These are phyloP conservation scores for Xerocomellus intermedius DNA, from an alignment of 768 basidiomycete species.

Conservation along the genomic window DNA sequence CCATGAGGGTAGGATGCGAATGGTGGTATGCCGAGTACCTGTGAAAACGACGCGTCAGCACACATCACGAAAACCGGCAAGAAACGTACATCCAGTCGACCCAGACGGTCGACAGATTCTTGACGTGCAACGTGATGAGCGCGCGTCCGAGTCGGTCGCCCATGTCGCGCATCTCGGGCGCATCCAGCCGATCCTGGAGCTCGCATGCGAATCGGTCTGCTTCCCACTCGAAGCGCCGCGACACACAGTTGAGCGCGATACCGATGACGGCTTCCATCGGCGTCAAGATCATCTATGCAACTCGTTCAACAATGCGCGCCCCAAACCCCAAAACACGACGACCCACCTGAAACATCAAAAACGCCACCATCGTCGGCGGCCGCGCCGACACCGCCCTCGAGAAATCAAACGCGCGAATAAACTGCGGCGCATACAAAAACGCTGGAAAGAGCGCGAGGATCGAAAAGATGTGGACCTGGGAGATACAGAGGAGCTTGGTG, in stretches of 20 bases:
- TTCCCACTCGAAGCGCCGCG: slow-evolving; percentile 87
- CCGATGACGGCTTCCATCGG: slow-evolving; percentile 75
- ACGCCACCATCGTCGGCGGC: slow-evolving; percentile 82
- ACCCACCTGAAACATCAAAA: slow-evolving; percentile 78
- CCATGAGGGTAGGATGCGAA: slow-evolving; percentile 92
- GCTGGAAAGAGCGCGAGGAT: slow-evolving; percentile 89
- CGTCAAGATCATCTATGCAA: slow-evolving; percentile 66
- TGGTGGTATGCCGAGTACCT: slow-evolving; percentile 96
- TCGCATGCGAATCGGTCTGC: slow-evolving; percentile 87
- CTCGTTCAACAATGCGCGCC: no score
- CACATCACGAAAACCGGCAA: background rate
- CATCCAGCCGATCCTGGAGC: slow-evolving; percentile 48
- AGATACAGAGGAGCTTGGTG: slow-evolving; percentile 80
- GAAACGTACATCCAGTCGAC: slow-evolving; percentile 77
- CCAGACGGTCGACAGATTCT: slow-evolving; percentile 92
- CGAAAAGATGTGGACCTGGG: slow-evolving; percentile 84
- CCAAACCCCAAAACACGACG: no score
- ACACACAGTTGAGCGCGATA: slow-evolving; percentile 77
- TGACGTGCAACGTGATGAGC: slow-evolving; percentile 81
- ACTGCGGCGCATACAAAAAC: slow-evolving; percentile 76
- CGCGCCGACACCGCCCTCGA: slow-evolving; percentile 55
- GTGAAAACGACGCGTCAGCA: background rate
- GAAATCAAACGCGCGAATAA: slow-evolving; percentile 83
- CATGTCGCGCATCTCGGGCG: slow-evolving; percentile 73
- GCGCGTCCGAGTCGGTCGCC: slow-evolving; percentile 82